These are phyloP conservation scores for Mimosa bimucronata DNA, from an alignment of 306 rosid species.

Conservation along the genomic window DNA sequence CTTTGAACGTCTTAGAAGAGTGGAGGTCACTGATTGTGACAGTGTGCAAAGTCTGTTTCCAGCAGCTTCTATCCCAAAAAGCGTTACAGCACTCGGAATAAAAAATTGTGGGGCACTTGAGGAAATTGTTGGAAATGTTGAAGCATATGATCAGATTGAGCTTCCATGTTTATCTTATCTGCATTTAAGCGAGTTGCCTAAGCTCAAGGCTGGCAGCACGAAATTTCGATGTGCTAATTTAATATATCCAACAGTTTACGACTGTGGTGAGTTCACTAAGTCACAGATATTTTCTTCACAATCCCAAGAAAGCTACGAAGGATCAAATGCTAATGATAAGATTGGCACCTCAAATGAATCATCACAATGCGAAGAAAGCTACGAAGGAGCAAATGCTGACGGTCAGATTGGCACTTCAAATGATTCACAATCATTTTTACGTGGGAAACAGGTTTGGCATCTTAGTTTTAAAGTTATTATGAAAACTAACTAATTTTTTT, in stretches of 20 bases:
- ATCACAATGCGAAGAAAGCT: no score
- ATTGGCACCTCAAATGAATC: no score
- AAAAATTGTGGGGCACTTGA: background rate
- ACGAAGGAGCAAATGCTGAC: no score
- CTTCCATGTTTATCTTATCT: background rate
- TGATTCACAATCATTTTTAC: background rate
- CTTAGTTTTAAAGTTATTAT: background rate
- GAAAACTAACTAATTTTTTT: no score
- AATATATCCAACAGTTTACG: fast-evolving
- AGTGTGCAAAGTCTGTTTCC: background rate
- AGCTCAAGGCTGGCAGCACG: background rate
- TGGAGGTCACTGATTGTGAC: background rate
- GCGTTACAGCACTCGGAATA: background rate
- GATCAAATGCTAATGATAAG: background rate
- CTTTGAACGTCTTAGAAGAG: background rate
- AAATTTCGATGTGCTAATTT: background rate
- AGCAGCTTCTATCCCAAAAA: background rate
- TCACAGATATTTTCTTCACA: conserved; percentile 7
- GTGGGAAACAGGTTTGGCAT: background rate
- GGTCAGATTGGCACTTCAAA: no score
- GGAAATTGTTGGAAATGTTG: conserved; percentile 18
- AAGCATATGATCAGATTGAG: background rate
- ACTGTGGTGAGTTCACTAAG: background rate
- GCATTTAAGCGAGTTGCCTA: background rate
- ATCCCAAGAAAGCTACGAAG: background rate